Base-by-base conservation (phyloP, 2,329 filamentous ascomycete species). In the Colletotrichum melonis region DNA sequence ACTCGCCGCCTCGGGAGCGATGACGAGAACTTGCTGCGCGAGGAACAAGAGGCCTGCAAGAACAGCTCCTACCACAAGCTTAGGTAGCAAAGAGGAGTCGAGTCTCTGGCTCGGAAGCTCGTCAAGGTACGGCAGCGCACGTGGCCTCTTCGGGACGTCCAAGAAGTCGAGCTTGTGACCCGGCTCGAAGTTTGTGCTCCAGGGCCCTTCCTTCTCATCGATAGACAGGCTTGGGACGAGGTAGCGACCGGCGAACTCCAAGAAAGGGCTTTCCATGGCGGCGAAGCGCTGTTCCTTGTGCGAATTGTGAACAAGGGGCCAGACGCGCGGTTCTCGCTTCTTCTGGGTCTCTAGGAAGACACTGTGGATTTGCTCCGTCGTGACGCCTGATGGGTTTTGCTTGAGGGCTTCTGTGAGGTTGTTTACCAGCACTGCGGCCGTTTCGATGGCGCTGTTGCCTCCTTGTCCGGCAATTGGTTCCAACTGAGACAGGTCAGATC, bases 391-490 rank as follows among this genome's bases (percentile, higher is more conserved):
- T 9, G 69, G 73, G 24, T 59, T 26, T 1, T 69, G 58, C 11
- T 73, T 54, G 8, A 71, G 67, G 24, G 32, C 30, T 5, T 65
- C 52, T 4, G 76, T 14, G 1, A 79, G 67, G 22, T 76, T 75
- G 38, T 78, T 78, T 12, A 79, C 22, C 16, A 79, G 74, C 54
- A 77, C 77, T 9, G 75, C 76, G 3, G 69, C 74, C 1, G 78
- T 73, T 54, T 80, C 79, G 22, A 80, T 77, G 11, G 78, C 78
- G 1, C 75, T 76, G 46, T 79, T 80, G n/a, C 69, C 78, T 11
- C 78, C 79, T 67, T 78, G 78, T 4, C 79, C 78, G 9, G 71
- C 62, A 7, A 79, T 75, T 1, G 79, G 79, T 28, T 80, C 77
- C 7, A 78, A 77, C 74, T 77, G 9, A 28, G 4, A 16, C 24